Base-by-base conservation (phyloP, 208 protist species). In the Trypanosoma cruzi region DNA sequence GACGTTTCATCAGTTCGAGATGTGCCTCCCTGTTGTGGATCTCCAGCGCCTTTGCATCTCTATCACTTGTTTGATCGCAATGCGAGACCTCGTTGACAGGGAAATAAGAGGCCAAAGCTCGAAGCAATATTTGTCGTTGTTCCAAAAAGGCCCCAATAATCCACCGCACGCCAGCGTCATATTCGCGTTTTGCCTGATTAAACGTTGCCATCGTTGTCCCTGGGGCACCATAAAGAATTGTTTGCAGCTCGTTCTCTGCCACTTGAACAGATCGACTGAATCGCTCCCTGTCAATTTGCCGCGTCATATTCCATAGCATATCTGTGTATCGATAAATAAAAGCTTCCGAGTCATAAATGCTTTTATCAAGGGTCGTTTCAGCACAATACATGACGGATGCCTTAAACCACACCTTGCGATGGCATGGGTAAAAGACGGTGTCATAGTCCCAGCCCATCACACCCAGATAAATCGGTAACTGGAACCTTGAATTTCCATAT, bases 361-460 rank as follows among this genome's bases (percentile, higher is more conserved):
- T 34, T 20, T 77, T n/a, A 37, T 81, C 76, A n/a, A 81, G 28
- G 8, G 29, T 62, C 24, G 76, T 44, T 40, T 81, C 76, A 14
- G 71, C 65, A 53, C 76, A 81, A 59, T 58, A 81, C 32, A 78
- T 71, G 14, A 73, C 14, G 20, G 49, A 32, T 32, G 67, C 54
- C 37, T 64, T 36, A 31, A 81, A 56, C 40, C 55, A 68, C 22
- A 40, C 0, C 49, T 74, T 81, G 14, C 64, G 63, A 28, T 81
- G 70, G 37, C 76, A 81, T n/a, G 13, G 11, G 24, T 22, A 6
- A 53, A 81, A 81, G 4, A 81, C 69, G 22, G 18, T 69, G 42
- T 78, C 76, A 59, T 76, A 78, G 48, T 78, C 71, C 76, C 76
- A 81, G 26, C 64, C 70, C 68, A 76, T 73, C 6, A 81, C 1